Evolutionary conservation across 306 rosid species (phyloP).

Genomic region (Abrus precatorius): DNA sequence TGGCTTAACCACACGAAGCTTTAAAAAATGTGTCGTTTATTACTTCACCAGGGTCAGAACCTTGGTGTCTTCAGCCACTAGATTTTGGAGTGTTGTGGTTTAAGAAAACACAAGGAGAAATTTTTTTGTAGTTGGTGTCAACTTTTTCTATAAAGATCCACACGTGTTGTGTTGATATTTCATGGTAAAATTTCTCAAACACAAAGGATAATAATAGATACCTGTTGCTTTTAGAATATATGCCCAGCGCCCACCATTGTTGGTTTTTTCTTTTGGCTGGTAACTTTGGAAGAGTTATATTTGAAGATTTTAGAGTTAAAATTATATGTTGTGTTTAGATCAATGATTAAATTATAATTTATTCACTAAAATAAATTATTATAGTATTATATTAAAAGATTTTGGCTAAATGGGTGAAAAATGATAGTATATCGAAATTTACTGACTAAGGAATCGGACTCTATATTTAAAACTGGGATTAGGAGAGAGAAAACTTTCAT

Average conservation of each 20-base stretch:
- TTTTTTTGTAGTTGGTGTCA: no score
- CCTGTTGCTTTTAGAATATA: no score
- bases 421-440: neutral
- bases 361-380: neutral
- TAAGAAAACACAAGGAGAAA: neutral
- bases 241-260: no score
- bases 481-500: neutral
- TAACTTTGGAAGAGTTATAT: neutral
- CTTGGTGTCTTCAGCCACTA: slow-evolving; percentile 10
- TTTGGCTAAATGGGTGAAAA: neutral
- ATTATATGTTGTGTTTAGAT: neutral
- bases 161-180: no score
- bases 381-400: neutral
- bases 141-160: no score
- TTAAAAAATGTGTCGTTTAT: slow-evolving; percentile 31
- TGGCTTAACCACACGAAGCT: slow-evolving; percentile 31
- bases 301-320: neutral
- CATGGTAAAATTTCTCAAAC: no score
- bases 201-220: no score
- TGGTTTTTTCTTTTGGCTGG: neutral
- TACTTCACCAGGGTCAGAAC: neutral
- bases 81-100: slow-evolving; percentile 18
- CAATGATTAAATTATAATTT: neutral
- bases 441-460: neutral
- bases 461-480: neutral